phyloP scores from a whole-genome alignment of 768 basidiomycete species.

The Mycena filopes region DNA sequence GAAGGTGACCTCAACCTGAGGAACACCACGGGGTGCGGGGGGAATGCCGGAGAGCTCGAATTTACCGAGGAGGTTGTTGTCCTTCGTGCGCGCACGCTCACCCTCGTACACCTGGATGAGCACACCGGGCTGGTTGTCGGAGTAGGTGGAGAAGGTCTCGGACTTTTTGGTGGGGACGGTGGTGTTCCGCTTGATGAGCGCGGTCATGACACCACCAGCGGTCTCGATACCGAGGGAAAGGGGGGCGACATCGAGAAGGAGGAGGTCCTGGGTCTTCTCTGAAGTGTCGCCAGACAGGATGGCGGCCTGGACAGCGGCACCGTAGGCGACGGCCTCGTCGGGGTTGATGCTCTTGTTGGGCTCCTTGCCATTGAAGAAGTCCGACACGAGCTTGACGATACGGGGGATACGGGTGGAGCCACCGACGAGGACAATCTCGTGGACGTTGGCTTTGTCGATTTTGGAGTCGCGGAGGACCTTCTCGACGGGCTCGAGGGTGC shows the following conservation, averaged over 20 bases:
- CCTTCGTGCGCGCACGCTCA: conserved; percentile 97
- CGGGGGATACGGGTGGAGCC: conserved; percentile 99
- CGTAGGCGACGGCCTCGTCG: conserved; percentile 98
- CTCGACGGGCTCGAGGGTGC: conserved; percentile 95
- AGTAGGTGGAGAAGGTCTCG: conserved; percentile 97
- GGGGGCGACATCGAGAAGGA: conserved; percentile 94
- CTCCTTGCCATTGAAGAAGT: conserved; percentile 99
- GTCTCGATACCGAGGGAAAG: conserved; percentile 97
- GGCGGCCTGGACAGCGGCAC: conserved; percentile 98
- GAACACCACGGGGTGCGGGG: conserved; percentile 96
- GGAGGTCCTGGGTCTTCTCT: conserved; percentile 96
- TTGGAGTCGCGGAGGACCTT: conserved; percentile 98
- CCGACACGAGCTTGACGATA: conserved; percentile 96
- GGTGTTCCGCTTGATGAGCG: conserved; percentile 98
- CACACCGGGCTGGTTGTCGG: conserved; percentile 98
- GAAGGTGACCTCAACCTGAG: conserved; percentile 97
- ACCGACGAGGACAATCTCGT: conserved; percentile 98
- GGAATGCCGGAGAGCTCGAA: conserved; percentile 98
- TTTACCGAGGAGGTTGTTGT: conserved; percentile 98
- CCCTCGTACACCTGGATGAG: conserved; percentile 99
- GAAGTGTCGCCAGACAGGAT: conserved; percentile 98
- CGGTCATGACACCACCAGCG: conserved; percentile 98
- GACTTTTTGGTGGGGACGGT: conserved; percentile 99
- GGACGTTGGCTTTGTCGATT: conserved; percentile 95
- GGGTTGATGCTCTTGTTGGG: conserved; percentile 99